Conservation (phyloP, 2,329 filamentous ascomycete genomes). For the Trichoderma atrobrunneum region DNA sequence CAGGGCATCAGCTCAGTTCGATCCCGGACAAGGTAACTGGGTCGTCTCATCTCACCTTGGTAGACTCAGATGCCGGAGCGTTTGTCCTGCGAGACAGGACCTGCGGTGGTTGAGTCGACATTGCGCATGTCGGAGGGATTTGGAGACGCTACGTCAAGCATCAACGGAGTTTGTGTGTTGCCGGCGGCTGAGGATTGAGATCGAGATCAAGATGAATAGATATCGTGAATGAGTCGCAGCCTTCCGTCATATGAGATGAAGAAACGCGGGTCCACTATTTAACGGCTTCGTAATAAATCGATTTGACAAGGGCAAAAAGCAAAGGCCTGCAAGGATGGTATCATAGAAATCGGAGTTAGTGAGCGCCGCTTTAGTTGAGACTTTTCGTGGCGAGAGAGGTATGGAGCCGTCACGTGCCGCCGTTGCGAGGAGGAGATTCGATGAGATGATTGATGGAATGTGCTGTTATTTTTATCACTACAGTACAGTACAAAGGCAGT, state of each 20-base stretch:
- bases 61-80: slow-evolving; percentile 28
- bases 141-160: slow-evolving; percentile 4
- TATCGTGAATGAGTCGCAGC: slow-evolving; percentile 3
- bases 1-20: slow-evolving; percentile 11
- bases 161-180: not conserved
- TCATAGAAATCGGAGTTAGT: not conserved
- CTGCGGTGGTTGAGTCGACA: slow-evolving; percentile 37
- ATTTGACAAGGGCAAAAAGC: not conserved
- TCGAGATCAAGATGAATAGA: not conserved
- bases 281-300: not conserved
- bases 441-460: not conserved
- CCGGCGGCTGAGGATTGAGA: not conserved
- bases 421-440: not conserved
- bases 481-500: not conserved
- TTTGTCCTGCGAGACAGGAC: slow-evolving; percentile 38
- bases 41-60: slow-evolving; percentile 30
- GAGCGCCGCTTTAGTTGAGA: not conserved
- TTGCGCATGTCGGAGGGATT: slow-evolving; percentile 33
- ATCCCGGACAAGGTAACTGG: not conserved
- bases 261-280: slow-evolving; percentile 5
- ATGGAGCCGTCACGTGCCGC: slow-evolving; percentile 8
- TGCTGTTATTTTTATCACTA: not conserved
- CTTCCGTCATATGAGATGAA: slow-evolving; percentile 16
- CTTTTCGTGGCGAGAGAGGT: not conserved
- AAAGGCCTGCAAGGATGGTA: not conserved